Evolutionary conservation across 371 early-diverging fungal genomes (phyloP), one percentile per base, ranked within the genome.

Genomic region (Mycotypha africana): DNA sequence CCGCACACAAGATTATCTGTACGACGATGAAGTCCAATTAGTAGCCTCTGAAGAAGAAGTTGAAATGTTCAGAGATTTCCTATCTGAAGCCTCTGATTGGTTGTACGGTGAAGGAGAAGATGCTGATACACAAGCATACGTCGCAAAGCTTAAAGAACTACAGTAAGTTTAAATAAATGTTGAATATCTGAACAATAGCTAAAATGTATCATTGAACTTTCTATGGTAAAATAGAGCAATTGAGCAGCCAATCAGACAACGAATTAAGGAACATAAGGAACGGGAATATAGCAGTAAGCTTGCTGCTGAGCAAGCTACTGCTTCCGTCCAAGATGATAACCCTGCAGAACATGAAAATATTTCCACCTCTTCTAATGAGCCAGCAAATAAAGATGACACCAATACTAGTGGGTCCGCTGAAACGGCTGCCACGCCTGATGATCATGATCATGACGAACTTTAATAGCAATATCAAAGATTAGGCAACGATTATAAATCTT

Each of bases 1-100:
- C 68, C 76, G 80, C 28, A 64, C 82, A 38, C 86, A 86, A 42
- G 94, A 95, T 51, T 79, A 88, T 47, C 62, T 89, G 36, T 78
- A 88, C 32, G 84, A 87, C 35, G 88, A 88, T 24, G 78, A 73
- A 33, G 76, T 85, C 24, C 67, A 71, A 26, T 52, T 70, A 4
- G 81, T 90, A 5, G 73, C 86, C 17, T 85, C 86, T 3, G 82
- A 82, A 30, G 74, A 76, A 2, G 83, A 93, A 56, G 86, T 89
- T 50, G 75, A 78, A 31, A 53, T 59, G 4, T 62, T 95, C n/a
- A 69, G 70, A 19, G 67, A 72, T 17, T 62, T 58, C 15, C 67
- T 87, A 6, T 67, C 76, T n/a, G 79, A 70, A 15, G 67, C 79
- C 3, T 79, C 87, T 1, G 92, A 89, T 6, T 98, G 98, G 98